Evolutionary conservation across 139 green algal genomes (phyloP).

Genomic region (Trebouxia sp.): DNA sequence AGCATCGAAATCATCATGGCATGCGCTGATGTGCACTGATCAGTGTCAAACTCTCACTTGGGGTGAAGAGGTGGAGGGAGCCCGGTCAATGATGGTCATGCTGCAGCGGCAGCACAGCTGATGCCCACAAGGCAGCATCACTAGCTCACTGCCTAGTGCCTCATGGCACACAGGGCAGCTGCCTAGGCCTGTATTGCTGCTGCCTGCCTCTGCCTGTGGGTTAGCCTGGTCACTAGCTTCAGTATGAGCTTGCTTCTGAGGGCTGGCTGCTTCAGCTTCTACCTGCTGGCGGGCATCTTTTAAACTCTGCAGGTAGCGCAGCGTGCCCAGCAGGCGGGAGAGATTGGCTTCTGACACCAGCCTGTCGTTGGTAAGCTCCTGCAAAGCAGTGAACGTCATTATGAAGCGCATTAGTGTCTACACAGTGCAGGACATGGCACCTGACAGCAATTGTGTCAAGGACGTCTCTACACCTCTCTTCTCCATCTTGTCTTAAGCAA

Average conservation of each 20-base stretch:
- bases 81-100: constrained; percentile 54
- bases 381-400: not conserved
- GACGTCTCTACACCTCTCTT: no score
- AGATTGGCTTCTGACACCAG: constrained; percentile 65
- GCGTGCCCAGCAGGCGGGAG: constrained; percentile 53
- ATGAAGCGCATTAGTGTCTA: no score
- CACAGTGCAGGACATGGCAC: not conserved
- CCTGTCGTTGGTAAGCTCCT: constrained; percentile 69
- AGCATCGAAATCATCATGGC: no score
- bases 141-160: constrained; percentile 43
- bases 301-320: constrained; percentile 78
- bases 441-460: no score
- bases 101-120: constrained; percentile 67
- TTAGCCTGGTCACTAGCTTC: not conserved
- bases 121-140: constrained; percentile 79
- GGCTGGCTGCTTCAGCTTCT: not conserved
- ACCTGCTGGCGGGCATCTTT: constrained; percentile 28
- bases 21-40: no score
- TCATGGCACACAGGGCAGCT: constrained; percentile 80
- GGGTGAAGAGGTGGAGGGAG: not conserved
- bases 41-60: no score
- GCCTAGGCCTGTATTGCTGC: constrained; percentile 27
- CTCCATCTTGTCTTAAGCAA: no score
- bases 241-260: not conserved
- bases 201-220: not conserved